Evolutionary conservation across 768 basidiomycete genomes (phyloP), one percentile per base, ranked within the genome.

Genomic region (Daedaleopsis sinensis): DNA sequence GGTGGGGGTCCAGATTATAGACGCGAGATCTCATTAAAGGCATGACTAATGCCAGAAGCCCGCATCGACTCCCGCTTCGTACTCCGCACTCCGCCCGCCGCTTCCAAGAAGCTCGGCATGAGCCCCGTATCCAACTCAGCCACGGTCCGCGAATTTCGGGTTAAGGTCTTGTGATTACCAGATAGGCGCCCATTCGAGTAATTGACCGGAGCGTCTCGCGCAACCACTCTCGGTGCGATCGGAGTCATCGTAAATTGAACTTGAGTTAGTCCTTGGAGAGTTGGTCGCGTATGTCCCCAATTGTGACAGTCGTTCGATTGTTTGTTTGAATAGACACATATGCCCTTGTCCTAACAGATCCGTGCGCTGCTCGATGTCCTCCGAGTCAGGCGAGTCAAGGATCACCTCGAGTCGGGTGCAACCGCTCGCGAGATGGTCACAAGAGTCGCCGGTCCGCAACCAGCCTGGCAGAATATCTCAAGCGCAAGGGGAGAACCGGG

Each of bases 401-500:
- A 7, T 32, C 27, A 32, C 27, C 27, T 42, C 59, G 53, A 52
- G 59, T 42, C 59, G 53, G 59, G 59, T 49, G 53, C 59, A 37
- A 35, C 54, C 50, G 42, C 23, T 23, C 47, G 19, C 54, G 38
- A 46, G 38, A n/a, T 13, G 60, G 54, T 61, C 60, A 56, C 60
- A 56, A 37, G 59, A 35, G 49, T 42, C 43, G 15, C 32, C 55
- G 60, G 55, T 24, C 60, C 60, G 60, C 43, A 19, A 21, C 12
- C 43, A 21, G 23, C 37, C 52, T 15, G n/a, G n/a, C 44, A 19
- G 23, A 24, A 27, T 10, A 21, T 49, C 59, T 32, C 16, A 35
- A 11, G 16, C 11, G n/a, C 16, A 50, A 52, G 55, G 61, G 55
- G 35, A 16, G 52, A 62, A 62, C 61, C 61, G 61, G 61, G 39